These are phyloP conservation scores for Neurospora sp. DNA, from an alignment of 495 filamentous ascomycete genomes.

Conservation along the genomic window DNA sequence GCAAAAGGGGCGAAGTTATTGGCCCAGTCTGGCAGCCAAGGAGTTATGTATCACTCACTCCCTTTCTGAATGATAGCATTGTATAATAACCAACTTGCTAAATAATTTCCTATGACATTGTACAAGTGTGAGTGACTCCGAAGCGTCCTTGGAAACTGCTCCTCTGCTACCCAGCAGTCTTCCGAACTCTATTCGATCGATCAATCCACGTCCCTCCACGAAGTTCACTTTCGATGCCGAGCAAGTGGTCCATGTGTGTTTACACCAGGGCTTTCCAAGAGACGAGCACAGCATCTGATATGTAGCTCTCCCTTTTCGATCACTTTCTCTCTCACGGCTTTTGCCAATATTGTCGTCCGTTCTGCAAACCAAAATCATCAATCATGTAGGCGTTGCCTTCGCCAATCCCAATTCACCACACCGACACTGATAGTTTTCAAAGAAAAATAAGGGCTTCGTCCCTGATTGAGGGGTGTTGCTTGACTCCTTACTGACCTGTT, in stretches of 20 bases:
- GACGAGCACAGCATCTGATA: not conserved
- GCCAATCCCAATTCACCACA: not conserved
- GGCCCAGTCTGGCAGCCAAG: not conserved
- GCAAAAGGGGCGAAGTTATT: not conserved
- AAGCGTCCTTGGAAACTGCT: not conserved
- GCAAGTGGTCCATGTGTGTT: not conserved
- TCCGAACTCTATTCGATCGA: not conserved
- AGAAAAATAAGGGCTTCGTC: not conserved
- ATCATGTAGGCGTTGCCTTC: not conserved
- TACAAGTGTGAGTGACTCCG: not conserved
- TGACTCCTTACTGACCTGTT: not conserved
- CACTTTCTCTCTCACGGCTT: not conserved
- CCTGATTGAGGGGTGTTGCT: not conserved
- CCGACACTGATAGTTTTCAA: not conserved
- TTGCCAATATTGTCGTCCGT: not conserved
- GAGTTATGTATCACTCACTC: not conserved
- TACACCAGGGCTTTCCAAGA: too few relatives aligned
- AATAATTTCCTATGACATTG: not conserved
- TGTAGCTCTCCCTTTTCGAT: not conserved
- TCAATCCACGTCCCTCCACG: not conserved
- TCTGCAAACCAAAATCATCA: not conserved
- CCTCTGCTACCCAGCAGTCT: not conserved
- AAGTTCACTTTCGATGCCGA: not conserved
- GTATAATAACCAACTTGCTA: not conserved
- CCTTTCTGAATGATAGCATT: not conserved